phyloP scores from a whole-genome alignment of 495 filamentous ascomycete genomes.

The Neurospora tetraspora region DNA sequence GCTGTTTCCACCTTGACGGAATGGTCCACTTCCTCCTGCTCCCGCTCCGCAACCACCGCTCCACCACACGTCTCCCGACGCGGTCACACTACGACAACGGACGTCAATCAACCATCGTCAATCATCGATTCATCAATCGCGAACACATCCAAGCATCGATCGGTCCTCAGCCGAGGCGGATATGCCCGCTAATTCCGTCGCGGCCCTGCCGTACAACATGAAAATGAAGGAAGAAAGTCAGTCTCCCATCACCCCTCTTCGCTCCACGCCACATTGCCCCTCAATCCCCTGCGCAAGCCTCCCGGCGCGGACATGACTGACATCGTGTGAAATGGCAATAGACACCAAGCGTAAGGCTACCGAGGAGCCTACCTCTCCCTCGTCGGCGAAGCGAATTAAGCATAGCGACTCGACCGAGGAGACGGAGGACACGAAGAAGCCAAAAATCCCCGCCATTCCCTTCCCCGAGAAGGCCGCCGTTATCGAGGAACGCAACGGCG shows the following conservation, averaged over 20 bases:
- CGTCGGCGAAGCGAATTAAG: slow-evolving; percentile 55
- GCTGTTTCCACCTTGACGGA: slow-evolving; percentile 13
- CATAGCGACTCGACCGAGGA: slow-evolving; percentile 45
- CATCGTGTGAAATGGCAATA: slow-evolving; percentile 13
- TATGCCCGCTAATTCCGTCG: slow-evolving; percentile 4
- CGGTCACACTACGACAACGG: slow-evolving; percentile 2
- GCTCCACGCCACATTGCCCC: background rate
- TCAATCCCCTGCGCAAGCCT: background rate
- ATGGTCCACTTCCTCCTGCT: slow-evolving; percentile 2
- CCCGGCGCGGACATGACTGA: background rate
- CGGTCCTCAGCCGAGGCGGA: background rate
- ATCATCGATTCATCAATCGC: background rate
- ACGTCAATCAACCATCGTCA: background rate
- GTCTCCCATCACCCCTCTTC: slow-evolving; percentile 1
- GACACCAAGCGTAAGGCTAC: slow-evolving; percentile 70
- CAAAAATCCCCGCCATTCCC: slow-evolving; percentile 48
- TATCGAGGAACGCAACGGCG: slow-evolving; percentile 85
- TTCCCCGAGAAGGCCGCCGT: slow-evolving; percentile 92
- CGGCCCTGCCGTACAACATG: slow-evolving; percentile 5
- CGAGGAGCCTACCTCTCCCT: slow-evolving; percentile 54
- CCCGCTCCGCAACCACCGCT: background rate
- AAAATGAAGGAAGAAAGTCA: slow-evolving; percentile 42
- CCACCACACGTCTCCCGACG: background rate
- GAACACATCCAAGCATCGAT: background rate
- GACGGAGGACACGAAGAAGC: slow-evolving; percentile 30